Percentiles rank a stretch among this genome's conserved stretches.
Evolutionary conservation across 768 basidiomycete species (phyloP).

Genomic region (Xerocomus potaroensis): DNA sequence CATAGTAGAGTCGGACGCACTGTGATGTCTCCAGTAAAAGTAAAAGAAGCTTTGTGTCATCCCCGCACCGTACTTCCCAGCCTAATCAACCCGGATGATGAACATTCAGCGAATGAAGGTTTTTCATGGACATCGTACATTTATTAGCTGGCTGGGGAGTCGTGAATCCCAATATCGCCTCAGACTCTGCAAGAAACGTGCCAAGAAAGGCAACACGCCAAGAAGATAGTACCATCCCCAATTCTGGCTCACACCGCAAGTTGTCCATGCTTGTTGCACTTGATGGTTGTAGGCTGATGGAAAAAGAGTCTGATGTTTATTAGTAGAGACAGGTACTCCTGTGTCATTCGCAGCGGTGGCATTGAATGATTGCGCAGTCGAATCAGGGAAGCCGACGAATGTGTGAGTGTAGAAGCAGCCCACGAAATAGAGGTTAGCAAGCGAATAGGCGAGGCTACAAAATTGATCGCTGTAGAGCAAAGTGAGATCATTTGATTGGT

Average conservation of each 20-base stretch:
- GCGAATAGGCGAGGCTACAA: conserved; percentile 71
- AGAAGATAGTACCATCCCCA: conserved; percentile 66
- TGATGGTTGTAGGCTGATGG: conserved; percentile 10
- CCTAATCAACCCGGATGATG: conserved; percentile 41
- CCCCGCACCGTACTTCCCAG: conserved; percentile 75
- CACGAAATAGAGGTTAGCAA: conserved; percentile 70
- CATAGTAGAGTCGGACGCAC: conserved; percentile 27
- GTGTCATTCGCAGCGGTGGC: background rate
- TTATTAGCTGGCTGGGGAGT: conserved; percentile 75
- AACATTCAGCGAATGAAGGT: background rate
- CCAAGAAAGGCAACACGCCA: conserved; percentile 60
- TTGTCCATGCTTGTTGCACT: conserved; percentile 46
- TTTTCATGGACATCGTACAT: conserved; percentile 48
- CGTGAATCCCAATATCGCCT: conserved; percentile 82
- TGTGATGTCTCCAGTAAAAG: conserved; percentile 71
- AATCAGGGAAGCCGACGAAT: background rate
- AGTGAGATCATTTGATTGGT: conserved; percentile 5
- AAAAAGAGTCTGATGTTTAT: background rate
- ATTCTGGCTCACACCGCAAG: conserved; percentile 36
- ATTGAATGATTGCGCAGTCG: background rate
- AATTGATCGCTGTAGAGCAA: conserved; percentile 61
- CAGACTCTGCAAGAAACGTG: conserved; percentile 81
- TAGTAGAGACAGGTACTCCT: background rate
- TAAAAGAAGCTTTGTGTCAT: conserved; percentile 66
- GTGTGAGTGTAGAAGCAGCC: conserved; percentile 60